phyloP scores from a whole-genome alignment of 116 monocot species.

The Zostera marina region DNA sequence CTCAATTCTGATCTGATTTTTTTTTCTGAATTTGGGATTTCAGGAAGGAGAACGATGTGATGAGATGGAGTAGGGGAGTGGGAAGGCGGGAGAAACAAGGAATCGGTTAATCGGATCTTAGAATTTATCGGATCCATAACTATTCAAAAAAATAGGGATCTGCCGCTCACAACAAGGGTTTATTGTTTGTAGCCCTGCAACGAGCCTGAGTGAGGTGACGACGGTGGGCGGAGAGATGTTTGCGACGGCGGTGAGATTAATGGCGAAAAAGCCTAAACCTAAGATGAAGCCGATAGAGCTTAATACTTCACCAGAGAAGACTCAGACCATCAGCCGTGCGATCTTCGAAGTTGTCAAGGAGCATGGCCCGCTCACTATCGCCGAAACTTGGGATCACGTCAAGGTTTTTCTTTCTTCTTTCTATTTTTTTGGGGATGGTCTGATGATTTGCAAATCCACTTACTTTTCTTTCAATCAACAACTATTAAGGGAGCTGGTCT shows the following conservation, averaged over 20 bases:
- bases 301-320: constrained; percentile 82
- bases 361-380: constrained; percentile 96
- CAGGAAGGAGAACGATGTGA: too few relatives aligned
- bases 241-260: constrained; percentile 38
- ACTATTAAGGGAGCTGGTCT: constrained; percentile 57
- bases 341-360: constrained; percentile 94
- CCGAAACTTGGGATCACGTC: constrained; percentile 85
- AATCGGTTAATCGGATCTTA: too few relatives aligned
- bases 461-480: not conserved
- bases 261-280: constrained; percentile 74
- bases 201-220: not conserved
- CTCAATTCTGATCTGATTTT: too few relatives aligned
- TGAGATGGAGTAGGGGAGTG: too few relatives aligned
- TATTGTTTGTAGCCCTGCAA: too few relatives aligned
- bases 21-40: too few relatives aligned
- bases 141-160: too few relatives aligned
- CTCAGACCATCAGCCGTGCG: constrained; percentile 69
- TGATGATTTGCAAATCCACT: not conserved
- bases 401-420: constrained; percentile 28
- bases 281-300: constrained; percentile 97
- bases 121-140: too few relatives aligned
- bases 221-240: constrained; percentile 22
- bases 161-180: too few relatives aligned
- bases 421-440: not conserved
- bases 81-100: too few relatives aligned